Conservation (phyloP, 257 asterid species). For the Thymus quinquecostatus region DNA sequence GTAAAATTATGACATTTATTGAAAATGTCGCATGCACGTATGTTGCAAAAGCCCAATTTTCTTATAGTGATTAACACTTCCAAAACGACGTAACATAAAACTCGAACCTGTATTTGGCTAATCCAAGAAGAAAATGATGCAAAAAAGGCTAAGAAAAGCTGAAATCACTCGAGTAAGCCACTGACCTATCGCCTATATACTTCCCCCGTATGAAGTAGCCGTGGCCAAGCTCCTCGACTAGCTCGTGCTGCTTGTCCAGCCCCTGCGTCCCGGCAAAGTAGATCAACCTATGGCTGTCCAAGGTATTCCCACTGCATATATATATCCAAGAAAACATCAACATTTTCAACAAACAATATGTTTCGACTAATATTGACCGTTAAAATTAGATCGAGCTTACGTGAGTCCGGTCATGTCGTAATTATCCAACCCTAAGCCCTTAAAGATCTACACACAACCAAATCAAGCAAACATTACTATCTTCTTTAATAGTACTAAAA, state of each 20-base stretch:
- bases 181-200: conserved; percentile 60
- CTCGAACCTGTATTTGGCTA: too few relatives aligned
- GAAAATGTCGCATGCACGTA: too few relatives aligned
- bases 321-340: background rate
- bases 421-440: conserved; percentile 36
- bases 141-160: too few relatives aligned
- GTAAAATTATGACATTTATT: too few relatives aligned
- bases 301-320: conserved; percentile 35
- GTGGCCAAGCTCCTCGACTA: conserved; percentile 66
- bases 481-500: background rate
- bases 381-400: conserved; percentile 9
- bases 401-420: conserved; percentile 38
- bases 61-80: too few relatives aligned
- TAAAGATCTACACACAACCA: conserved; percentile 33
- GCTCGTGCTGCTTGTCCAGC: conserved; percentile 70
- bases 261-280: conserved; percentile 40
- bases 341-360: background rate
- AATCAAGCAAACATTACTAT: background rate
- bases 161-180: too few relatives aligned
- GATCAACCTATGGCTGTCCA: conserved; percentile 41
- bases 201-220: conserved; percentile 87
- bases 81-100: too few relatives aligned
- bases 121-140: too few relatives aligned
- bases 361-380: background rate
- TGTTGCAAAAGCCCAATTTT: too few relatives aligned